phyloP scores from a whole-genome alignment of 2,329 filamentous ascomycete species.

The Cladobotryum protrusum region DNA sequence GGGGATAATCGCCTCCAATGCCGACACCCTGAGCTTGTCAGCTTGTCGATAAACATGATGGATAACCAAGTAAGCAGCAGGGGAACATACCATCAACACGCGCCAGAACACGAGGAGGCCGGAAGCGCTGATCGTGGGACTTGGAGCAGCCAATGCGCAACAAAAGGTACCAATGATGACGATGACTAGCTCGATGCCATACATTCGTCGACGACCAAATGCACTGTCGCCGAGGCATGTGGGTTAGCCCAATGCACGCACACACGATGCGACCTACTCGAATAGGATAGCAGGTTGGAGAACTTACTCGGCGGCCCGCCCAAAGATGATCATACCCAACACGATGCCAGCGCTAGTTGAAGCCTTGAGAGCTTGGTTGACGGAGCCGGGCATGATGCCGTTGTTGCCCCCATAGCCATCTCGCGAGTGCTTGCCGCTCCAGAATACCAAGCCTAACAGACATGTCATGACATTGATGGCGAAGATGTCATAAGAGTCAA shows the following conservation, averaged over 20 bases:
- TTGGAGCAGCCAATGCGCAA: slow-evolving; percentile 57
- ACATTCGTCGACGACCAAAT: slow-evolving; percentile 74
- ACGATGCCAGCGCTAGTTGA: slow-evolving; percentile 74
- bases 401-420: slow-evolving; percentile 47
- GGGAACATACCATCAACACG: slow-evolving; percentile 56
- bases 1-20: slow-evolving; percentile 76
- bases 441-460: slow-evolving; percentile 72
- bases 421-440: slow-evolving; percentile 41
- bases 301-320: slow-evolving; percentile 64
- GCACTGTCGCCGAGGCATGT: slow-evolving; percentile 28
- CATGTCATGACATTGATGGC: slow-evolving; percentile 68
- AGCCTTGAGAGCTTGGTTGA: slow-evolving; percentile 74
- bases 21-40: slow-evolving; percentile 50
- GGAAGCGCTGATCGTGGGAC: slow-evolving; percentile 52
- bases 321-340: slow-evolving; percentile 70
- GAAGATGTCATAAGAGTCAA: slow-evolving; percentile 77
- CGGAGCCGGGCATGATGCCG: slow-evolving; percentile 54
- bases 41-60: background rate
- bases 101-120: slow-evolving; percentile 68
- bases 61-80: background rate
- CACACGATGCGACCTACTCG: background rate
- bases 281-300: background rate
- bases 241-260: slow-evolving; percentile 1
- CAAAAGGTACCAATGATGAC: slow-evolving; percentile 66
- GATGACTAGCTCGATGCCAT: slow-evolving; percentile 68